These are phyloP conservation scores for Tephrocybe sp. DNA, from an alignment of 768 basidiomycete genomes.

Conservation along the genomic window DNA sequence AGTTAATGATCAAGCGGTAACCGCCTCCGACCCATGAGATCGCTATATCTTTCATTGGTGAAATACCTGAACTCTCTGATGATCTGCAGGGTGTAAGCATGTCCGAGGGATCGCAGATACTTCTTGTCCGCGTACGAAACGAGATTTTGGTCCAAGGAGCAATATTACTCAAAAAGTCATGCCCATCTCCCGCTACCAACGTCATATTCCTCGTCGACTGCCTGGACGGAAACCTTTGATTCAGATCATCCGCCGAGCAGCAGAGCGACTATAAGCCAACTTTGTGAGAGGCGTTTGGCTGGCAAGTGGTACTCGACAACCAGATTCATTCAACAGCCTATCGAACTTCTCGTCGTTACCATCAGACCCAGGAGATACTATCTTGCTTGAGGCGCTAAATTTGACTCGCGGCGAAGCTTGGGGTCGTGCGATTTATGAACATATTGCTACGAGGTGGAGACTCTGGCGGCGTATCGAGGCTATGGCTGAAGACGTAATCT, in stretches of 20 bases:
- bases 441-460: no score
- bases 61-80: background rate
- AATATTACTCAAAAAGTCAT: background rate
- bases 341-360: no score
- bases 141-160: background rate
- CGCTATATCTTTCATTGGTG: background rate
- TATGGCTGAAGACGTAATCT: no score
- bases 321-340: no score
- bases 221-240: background rate
- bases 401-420: no score
- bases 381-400: no score
- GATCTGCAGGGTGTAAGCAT: background rate
- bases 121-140: background rate
- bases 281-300: background rate
- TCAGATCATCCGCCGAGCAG: background rate
- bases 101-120: background rate
- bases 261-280: background rate
- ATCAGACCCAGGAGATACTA: no score
- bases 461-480: no score
- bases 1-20: background rate
- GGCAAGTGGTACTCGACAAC: no score
- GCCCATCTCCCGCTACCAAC: background rate
- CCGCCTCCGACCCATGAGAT: background rate
- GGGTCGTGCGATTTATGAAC: no score
- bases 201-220: background rate